Conservation (phyloP, 1,284 basidiomycete species). For the Entoloma clypeatum region DNA sequence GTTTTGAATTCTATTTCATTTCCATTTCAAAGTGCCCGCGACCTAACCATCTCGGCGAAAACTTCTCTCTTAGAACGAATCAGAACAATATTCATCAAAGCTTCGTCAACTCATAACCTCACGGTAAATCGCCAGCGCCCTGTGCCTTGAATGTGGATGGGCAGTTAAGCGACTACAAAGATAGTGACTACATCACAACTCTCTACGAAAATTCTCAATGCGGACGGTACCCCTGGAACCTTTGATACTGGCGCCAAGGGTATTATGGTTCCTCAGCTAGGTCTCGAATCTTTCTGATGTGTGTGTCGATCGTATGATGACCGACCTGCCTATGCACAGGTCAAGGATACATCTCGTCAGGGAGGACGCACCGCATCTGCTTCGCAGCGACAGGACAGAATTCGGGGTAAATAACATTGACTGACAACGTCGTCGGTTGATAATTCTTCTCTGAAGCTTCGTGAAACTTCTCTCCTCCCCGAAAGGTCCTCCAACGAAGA, state of each 20-base stretch:
- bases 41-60: constrained; percentile 35
- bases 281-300: constrained; percentile 29
- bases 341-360: constrained; percentile 34
- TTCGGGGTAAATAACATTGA: constrained; percentile 27
- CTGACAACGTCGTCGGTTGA: not conserved
- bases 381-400: constrained; percentile 29
- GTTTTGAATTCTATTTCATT: constrained; percentile 65
- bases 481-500: constrained; percentile 14
- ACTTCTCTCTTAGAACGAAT: constrained; percentile 46
- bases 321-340: constrained; percentile 24
- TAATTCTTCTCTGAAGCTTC: too few species aligned
- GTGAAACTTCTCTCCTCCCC: constrained; percentile 31
- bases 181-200: constrained; percentile 65
- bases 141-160: constrained; percentile 6
- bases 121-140: constrained; percentile 37
- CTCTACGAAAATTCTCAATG: constrained; percentile 59
- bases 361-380: constrained; percentile 33
- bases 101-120: constrained; percentile 45
- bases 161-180: constrained; percentile 31
- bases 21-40: constrained; percentile 50
- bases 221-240: constrained; percentile 56
- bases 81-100: constrained; percentile 48
- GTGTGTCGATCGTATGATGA: not conserved
- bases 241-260: constrained; percentile 61
- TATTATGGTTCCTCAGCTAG: constrained; percentile 61